Evolutionary conservation across 192 early-diverging fungal genomes (phyloP).

Genomic region (Cetraspora pellucida): DNA sequence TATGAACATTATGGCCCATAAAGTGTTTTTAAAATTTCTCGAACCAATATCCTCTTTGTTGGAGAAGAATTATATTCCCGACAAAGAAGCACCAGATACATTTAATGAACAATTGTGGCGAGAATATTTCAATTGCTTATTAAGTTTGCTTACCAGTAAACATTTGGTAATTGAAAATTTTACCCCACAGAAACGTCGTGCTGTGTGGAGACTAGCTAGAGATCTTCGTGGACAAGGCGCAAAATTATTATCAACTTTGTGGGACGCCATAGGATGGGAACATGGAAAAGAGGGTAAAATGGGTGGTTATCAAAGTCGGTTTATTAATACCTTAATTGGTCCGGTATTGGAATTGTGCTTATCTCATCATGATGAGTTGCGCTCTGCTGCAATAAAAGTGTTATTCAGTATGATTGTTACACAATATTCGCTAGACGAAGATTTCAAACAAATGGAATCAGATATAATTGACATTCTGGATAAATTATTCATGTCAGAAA

Average conservation of each 20-base stretch:
- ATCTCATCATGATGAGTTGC: conserved; percentile 44
- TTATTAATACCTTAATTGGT: conserved; percentile 38
- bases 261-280: conserved; percentile 46
- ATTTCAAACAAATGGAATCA: conserved; percentile 39
- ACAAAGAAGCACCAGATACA: conserved; percentile 12
- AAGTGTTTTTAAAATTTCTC: conserved; percentile 41
- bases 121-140: conserved; percentile 39
- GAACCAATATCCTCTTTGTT: conserved; percentile 25
- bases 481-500: conserved; percentile 46
- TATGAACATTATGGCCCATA: conserved; percentile 44
- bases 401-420: conserved; percentile 43
- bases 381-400: conserved; percentile 38
- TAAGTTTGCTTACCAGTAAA: conserved; percentile 57
- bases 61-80: conserved; percentile 33
- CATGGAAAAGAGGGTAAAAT: conserved; percentile 31
- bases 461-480: conserved; percentile 44
- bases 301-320: conserved; percentile 30
- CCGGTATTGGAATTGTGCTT: conserved; percentile 44
- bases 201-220: conserved; percentile 58
- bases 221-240: conserved; percentile 64
- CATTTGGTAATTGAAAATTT: conserved; percentile 61
- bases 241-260: conserved; percentile 55
- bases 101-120: conserved; percentile 29
- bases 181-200: conserved; percentile 56
- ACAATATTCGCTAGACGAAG: conserved; percentile 36